Evolutionary conservation across 2,329 filamentous ascomycete species (phyloP), one percentile per base, ranked within the genome.

Genomic region (Aspergillus novofumigatus): DNA sequence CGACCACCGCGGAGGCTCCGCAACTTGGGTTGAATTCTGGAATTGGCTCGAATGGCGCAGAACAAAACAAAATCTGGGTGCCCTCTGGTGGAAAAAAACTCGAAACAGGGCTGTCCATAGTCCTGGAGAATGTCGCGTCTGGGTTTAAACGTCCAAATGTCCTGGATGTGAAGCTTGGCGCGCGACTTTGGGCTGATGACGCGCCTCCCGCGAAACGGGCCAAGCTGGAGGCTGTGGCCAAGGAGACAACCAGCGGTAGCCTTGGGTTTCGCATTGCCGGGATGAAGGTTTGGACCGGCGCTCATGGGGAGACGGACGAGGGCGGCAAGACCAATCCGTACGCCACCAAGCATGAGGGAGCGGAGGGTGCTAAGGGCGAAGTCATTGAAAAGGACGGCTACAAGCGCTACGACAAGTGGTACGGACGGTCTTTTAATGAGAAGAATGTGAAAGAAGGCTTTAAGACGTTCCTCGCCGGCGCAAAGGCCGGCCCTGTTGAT

Each of bases 141-240:
- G 91, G 91, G 0, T 97, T 92, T 78, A 84, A 83, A 67, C 83
- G 85, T 57, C 91, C 94, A 6, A 97, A 96, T 66, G 91, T 99
- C 7, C 79, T 99, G 57, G 94, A 99, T 70, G 84, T 96, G 62
- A 99, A 99, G 77, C 84, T 99, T 21, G 94, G 94, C 47, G 83
- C 86, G 51, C 84, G 90, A 32, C 78, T 99, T 5, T 97, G 92
- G 88, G 93, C 90, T 14, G 90, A 96, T 41, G 79, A 80, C 59
- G 83, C 86, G 3, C 79, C 80, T 25, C 73, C 77, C 0, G 79
- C 81, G 29, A 88, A 88, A 70, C 77, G 84, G 17, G 78, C 74
- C 25, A 78, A 83, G 52, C 73, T 88, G 25, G 86, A 88, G 66
- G 79, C 81, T 42, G 83, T 87, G 20, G 78, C 83, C 4, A 74